Evolutionary conservation across 345 rosid species (phyloP).

Genomic region (Cardamine occulta): DNA sequence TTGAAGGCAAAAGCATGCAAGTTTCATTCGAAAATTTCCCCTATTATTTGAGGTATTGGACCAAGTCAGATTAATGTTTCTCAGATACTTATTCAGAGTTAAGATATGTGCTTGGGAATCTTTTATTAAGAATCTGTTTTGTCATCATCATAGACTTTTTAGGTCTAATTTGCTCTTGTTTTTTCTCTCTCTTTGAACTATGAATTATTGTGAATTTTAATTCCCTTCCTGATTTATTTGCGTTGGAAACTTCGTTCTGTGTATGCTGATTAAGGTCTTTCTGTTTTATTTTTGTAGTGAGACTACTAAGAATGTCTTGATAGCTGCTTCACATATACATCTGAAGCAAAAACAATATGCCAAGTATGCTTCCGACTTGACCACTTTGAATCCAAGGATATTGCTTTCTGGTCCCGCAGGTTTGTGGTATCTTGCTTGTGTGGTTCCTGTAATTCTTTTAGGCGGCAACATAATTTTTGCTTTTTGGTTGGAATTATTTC

Average conservation of each 20-base stretch:
- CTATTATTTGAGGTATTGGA: constrained; percentile 76
- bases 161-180: not conserved
- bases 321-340: constrained; percentile 82
- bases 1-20: constrained; percentile 69
- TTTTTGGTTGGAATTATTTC: constrained; percentile 32
- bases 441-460: constrained; percentile 19
- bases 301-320: constrained; percentile 73
- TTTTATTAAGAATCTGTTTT: constrained; percentile 8
- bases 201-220: not conserved
- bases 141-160: constrained; percentile 10
- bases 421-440: constrained; percentile 41
- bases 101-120: constrained; percentile 12
- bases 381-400: constrained; percentile 78
- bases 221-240: not conserved
- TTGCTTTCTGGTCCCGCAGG: constrained; percentile 97
- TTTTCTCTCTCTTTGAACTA: not conserved
- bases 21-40: constrained; percentile 87
- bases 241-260: not conserved
- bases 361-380: constrained; percentile 70
- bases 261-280: constrained; percentile 25
- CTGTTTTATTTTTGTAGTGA: constrained; percentile 54
- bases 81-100: not conserved
- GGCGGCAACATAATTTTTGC: constrained; percentile 24
- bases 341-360: constrained; percentile 77
- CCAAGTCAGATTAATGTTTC: constrained; percentile 18